Evolutionary conservation across 257 asterid genomes (phyloP).

Genomic region (Voacanga thouarsii): DNA sequence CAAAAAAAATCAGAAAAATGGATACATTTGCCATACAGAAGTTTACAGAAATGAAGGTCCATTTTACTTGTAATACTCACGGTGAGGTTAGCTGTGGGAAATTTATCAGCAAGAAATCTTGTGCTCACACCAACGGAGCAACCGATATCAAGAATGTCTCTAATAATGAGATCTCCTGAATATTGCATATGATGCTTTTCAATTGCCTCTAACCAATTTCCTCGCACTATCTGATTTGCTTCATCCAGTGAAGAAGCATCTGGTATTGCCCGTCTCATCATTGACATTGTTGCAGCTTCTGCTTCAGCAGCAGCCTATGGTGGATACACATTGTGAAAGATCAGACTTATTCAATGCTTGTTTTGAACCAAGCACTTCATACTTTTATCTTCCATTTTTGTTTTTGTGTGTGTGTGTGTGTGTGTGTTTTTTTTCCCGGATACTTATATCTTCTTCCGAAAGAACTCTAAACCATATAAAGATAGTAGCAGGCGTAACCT

Average conservation of each 20-base stretch:
- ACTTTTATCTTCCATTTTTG: background rate
- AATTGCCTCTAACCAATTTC: conserved; percentile 84
- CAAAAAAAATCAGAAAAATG: background rate
- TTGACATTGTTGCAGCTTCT: conserved; percentile 92
- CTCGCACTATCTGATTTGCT: conserved; percentile 80
- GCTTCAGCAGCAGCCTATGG: conserved; percentile 97
- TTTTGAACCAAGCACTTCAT: background rate
- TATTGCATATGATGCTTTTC: conserved; percentile 58
- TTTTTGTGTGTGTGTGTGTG: too few relatives aligned
- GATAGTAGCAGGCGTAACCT: background rate
- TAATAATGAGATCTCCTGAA: conserved; percentile 39
- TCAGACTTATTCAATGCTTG: background rate
- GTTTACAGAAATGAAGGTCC: background rate
- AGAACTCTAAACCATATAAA: background rate
- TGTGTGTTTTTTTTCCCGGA: too few relatives aligned
- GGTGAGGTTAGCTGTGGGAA: conserved; percentile 60
- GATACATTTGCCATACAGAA: background rate
- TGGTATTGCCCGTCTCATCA: conserved; percentile 75
- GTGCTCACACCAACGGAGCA: conserved; percentile 97
- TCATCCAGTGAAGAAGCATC: conserved; percentile 76
- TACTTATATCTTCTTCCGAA: background rate
- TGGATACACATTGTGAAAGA: background rate
- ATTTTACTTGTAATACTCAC: conserved; percentile 36
- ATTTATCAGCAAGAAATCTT: conserved; percentile 61
- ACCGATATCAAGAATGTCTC: conserved; percentile 78